Evolutionary conservation across 495 filamentous ascomycete genomes (phyloP).

Genomic region (Thermochaetoides thermophila): DNA sequence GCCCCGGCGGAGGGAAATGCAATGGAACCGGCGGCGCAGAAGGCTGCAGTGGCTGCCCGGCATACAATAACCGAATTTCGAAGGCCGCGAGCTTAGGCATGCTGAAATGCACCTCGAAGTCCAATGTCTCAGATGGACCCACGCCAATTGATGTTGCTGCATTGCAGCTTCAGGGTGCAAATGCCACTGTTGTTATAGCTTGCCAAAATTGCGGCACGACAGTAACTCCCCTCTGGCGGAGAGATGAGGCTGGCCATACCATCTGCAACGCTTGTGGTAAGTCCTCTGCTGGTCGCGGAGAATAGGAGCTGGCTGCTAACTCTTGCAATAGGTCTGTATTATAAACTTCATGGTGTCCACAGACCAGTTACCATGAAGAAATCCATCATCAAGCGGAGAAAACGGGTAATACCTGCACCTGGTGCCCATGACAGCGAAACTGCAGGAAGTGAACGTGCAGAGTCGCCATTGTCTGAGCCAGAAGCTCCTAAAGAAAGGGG

Average conservation of each 20-base stretch:
- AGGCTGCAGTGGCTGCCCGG: conserved; percentile 89
- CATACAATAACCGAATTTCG: conserved; percentile 90
- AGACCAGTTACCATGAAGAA: conserved; percentile 96
- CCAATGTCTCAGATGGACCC: conserved; percentile 20
- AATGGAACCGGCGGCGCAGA: conserved; percentile 96
- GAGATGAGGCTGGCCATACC: conserved; percentile 88
- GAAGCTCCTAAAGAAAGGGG: conserved; percentile 30
- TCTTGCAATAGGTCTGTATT: conserved; percentile 62
- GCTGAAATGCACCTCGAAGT: conserved; percentile 32
- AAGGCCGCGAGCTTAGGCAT: conserved; percentile 62
- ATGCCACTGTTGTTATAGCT: conserved; percentile 67
- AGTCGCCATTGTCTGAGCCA: conserved; percentile 25
- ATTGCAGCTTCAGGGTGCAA: conserved; percentile 29
- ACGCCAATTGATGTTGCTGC: conserved; percentile 33
- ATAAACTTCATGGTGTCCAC: conserved; percentile 89
- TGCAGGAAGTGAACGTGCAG: conserved; percentile 28
- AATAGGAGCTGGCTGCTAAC: conserved; percentile 5
- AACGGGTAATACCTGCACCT: conserved; percentile 78
- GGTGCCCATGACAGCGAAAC: conserved; percentile 27
- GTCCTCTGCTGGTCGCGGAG: conserved; percentile 16
- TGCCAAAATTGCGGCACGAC: conserved; percentile 98
- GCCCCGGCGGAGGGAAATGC: conserved; percentile 87
- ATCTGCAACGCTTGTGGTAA: conserved; percentile 98
- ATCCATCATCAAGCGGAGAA: conserved; percentile 86
- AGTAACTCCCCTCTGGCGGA: conserved; percentile 88